Conservation (phyloP, 805 yeast species). For the Phaffomyces antillensis region DNA sequence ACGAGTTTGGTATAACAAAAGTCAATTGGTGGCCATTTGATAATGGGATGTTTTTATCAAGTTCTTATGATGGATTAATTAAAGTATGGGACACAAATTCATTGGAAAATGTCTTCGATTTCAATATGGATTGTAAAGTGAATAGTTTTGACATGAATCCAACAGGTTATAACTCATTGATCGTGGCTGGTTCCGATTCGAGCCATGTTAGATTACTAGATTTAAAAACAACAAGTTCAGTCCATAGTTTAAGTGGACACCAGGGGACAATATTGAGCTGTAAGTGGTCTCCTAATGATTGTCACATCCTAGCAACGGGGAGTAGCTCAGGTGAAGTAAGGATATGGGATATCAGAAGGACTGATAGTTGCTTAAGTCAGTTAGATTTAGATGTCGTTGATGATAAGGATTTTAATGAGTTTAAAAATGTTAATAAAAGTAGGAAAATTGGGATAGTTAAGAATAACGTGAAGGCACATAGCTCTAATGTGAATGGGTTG, state of each 20-base stretch:
- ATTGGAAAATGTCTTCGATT: constrained; percentile 58
- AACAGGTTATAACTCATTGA: constrained; percentile 39
- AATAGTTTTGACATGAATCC: constrained; percentile 60
- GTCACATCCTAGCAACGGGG: constrained; percentile 65
- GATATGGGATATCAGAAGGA: constrained; percentile 79
- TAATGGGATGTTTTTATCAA: constrained; percentile 75
- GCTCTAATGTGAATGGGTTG: constrained; percentile 72
- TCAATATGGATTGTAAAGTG: constrained; percentile 54
- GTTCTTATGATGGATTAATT: constrained; percentile 72
- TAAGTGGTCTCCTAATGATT: constrained; percentile 67
- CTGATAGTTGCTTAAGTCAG: constrained; percentile 54
- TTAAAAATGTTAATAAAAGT: constrained; percentile 11
- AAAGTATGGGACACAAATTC: constrained; percentile 76
- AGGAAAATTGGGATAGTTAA: constrained; percentile 17
- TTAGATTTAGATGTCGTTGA: constrained; percentile 50
- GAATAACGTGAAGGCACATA: constrained; percentile 52
- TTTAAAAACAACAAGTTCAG: constrained; percentile 61
- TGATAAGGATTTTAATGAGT: constrained; percentile 14
- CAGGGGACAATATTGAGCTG: constrained; percentile 50
- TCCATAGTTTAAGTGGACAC: constrained; percentile 59
- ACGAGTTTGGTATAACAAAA: constrained; percentile 65
- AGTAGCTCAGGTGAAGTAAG: constrained; percentile 75
- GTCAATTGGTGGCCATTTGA: constrained; percentile 88
- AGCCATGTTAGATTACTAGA: constrained; percentile 66
- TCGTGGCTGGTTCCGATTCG: constrained; percentile 68